A percentile compares a stretch with the other conserved stretches of the same genome.
phyloP scores from a whole-genome alignment of 441 rosid species.

The Corymbia calophylla region DNA sequence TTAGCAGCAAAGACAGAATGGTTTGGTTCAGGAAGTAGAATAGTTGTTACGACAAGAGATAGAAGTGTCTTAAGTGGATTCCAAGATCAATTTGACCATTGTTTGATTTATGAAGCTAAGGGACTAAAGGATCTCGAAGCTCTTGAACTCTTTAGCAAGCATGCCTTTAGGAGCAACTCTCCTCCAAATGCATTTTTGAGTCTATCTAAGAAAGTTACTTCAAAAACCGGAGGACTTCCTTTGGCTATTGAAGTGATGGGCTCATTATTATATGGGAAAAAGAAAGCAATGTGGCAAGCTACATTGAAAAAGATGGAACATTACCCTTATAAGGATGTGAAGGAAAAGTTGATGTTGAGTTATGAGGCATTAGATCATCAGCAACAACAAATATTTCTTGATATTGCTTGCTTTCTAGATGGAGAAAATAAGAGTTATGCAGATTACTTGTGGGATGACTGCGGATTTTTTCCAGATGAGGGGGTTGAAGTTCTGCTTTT shows the following conservation, averaged over 20 bases:
- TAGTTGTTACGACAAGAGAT: too few relatives aligned
- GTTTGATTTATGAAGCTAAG: neutral
- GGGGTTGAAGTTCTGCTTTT: neutral
- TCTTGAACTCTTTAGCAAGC: neutral
- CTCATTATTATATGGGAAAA: too few relatives aligned
- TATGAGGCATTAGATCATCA: neutral
- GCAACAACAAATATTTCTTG: neutral
- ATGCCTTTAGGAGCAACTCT: neutral
- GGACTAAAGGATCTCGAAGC: neutral
- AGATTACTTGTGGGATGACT: neutral
- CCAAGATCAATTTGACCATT: neutral
- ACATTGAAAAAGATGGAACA: too few relatives aligned
- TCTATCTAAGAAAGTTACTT: neutral
- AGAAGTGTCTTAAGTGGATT: too few relatives aligned
- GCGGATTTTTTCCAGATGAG: neutral
- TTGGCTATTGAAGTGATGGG: neutral
- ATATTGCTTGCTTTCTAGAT: neutral
- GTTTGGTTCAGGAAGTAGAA: too few relatives aligned
- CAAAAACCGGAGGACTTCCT: neutral
- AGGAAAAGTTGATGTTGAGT: neutral
- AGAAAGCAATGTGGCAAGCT: too few relatives aligned
- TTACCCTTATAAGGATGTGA: neutral
- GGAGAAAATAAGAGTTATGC: neutral
- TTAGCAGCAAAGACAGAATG: too few relatives aligned
- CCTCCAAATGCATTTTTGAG: neutral